phyloP scores from a whole-genome alignment of 75 land plant genomes.

The Isoetes taiwanensis region DNA sequence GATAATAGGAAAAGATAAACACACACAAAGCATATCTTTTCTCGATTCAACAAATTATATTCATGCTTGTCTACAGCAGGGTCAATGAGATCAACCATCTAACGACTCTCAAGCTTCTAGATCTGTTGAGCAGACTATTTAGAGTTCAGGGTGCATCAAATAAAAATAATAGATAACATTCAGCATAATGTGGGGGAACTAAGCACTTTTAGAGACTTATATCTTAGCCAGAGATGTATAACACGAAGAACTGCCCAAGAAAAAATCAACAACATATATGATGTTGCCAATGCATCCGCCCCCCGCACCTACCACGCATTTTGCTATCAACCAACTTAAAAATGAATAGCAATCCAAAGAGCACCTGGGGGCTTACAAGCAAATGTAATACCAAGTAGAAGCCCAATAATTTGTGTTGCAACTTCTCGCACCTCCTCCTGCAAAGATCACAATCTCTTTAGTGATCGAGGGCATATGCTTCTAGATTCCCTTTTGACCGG shows the following conservation, averaged over 20 bases:
- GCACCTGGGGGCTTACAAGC: conserved; percentile 34
- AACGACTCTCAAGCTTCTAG: too few species aligned
- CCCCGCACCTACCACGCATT: conserved; percentile 31
- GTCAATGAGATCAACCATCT: too few species aligned
- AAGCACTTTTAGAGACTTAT: conserved; percentile 60
- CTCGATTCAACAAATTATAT: too few species aligned
- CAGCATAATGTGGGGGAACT: conserved; percentile 54
- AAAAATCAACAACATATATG: conserved; percentile 38
- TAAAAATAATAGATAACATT: background rate
- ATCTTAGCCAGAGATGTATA: conserved; percentile 79
- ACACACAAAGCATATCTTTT: too few species aligned
- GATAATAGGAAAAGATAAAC: too few species aligned
- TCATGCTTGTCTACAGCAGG: too few species aligned
- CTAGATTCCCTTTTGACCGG: too few species aligned
- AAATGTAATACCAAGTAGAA: conserved; percentile 59
- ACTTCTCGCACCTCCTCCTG: conserved; percentile 99
- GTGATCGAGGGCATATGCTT: too few species aligned
- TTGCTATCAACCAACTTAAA: conserved; percentile 6
- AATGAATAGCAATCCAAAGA: background rate
- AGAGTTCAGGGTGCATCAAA: background rate
- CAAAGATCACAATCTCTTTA: too few species aligned
- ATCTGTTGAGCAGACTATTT: too few species aligned
- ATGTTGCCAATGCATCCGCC: conserved; percentile 45
- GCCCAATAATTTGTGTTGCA: conserved; percentile 74
- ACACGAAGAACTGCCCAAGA: conserved; percentile 55